These are phyloP conservation scores for Eucalyptus guilfoylei DNA, from an alignment of 345 rosid genomes.

Conservation along the genomic window DNA sequence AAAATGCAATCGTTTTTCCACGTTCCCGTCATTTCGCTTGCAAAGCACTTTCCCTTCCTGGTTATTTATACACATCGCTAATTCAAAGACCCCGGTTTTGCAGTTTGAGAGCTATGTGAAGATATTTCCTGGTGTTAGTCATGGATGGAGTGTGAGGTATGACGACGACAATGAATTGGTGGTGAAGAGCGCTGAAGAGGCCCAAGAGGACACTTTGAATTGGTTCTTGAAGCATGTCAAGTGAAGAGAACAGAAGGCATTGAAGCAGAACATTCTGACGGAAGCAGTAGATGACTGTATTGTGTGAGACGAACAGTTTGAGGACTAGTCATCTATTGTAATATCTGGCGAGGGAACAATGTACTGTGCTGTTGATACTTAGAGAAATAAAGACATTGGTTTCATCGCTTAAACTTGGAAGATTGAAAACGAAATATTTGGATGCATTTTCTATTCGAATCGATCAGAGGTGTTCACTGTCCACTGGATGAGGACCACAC, in stretches of 20 bases:
- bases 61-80: background rate
- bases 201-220: conserved; percentile 43
- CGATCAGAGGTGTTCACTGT: background rate
- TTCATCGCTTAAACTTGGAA: background rate
- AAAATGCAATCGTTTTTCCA: background rate
- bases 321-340: background rate
- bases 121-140: conserved; percentile 38
- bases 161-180: conserved; percentile 19
- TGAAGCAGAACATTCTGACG: background rate
- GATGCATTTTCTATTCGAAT: background rate
- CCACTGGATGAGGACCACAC: background rate
- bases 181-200: conserved; percentile 45
- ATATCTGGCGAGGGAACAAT: background rate
- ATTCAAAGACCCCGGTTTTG: background rate
- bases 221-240: conserved; percentile 43
- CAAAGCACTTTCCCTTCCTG: background rate
- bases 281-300: background rate
- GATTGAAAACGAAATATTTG: background rate
- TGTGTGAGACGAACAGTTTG: background rate
- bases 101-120: conserved; percentile 25
- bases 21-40: background rate
- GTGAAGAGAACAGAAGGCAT: background rate
- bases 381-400: background rate
- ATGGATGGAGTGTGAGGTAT: conserved; percentile 66
- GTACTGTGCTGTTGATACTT: background rate